Percentiles rank a stretch among this genome's conserved stretches.
phyloP scores from a whole-genome alignment of 768 basidiomycete genomes.

The Butyriboletus loyo region DNA sequence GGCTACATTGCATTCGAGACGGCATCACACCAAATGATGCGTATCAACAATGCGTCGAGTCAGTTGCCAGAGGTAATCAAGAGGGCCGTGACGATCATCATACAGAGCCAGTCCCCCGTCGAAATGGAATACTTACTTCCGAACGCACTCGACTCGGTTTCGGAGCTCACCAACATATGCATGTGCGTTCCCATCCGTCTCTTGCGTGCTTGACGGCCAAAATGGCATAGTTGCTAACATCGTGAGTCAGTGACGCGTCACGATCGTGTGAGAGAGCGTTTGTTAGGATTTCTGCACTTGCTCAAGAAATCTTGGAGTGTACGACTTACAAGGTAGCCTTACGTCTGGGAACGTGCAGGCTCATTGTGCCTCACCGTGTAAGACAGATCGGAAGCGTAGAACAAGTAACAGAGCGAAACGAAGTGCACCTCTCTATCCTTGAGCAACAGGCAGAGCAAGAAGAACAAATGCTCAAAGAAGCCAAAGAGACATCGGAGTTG shows the following conservation, averaged over 20 bases:
- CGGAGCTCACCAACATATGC: slow-evolving; percentile 19
- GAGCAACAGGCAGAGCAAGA: slow-evolving; percentile 14
- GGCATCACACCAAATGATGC: slow-evolving; percentile 18
- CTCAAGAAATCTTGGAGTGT: slow-evolving; percentile 20
- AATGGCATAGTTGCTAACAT: neutral
- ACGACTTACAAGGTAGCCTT: slow-evolving; percentile 15
- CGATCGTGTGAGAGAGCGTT: slow-evolving; percentile 15
- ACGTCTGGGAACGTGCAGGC: neutral
- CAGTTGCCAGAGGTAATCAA: slow-evolving; percentile 17
- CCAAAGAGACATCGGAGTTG: slow-evolving; percentile 14
- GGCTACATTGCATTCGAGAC: slow-evolving; percentile 22
- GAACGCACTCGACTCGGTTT: slow-evolving; percentile 17
- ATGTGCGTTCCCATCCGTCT: slow-evolving; percentile 1
- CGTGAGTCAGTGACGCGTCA: slow-evolving; percentile 10
- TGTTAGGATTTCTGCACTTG: slow-evolving; percentile 12
- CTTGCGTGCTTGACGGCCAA: neutral
- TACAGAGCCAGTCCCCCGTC: slow-evolving; percentile 5
- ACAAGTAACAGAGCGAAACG: slow-evolving; percentile 9
- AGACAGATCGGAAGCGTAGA: slow-evolving; percentile 12
- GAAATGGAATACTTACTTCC: slow-evolving; percentile 17
- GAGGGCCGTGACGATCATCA: slow-evolving; percentile 12
- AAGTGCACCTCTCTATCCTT: slow-evolving; percentile 15
- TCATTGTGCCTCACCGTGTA: neutral
- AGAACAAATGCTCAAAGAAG: slow-evolving; percentile 9
- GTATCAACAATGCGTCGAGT: slow-evolving; percentile 18